These are phyloP conservation scores for Bremia lactucae DNA, from an alignment of 352 stramenopile species.

Conservation along the genomic window DNA sequence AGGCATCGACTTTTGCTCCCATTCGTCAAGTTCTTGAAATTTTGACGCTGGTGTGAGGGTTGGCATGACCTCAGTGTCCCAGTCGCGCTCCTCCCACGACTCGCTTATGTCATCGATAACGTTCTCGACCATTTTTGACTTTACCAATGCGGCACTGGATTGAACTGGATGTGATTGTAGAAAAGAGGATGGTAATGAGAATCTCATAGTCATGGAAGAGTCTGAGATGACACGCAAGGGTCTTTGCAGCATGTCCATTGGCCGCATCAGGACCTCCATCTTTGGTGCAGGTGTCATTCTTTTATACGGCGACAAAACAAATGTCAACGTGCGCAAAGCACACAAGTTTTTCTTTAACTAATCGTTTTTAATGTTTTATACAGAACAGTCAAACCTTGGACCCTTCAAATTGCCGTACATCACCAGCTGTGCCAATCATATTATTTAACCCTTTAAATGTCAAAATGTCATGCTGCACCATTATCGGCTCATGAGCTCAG, in stretches of 20 bases:
- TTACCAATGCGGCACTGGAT: slow-evolving; percentile 1
- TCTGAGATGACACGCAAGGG: slow-evolving; percentile 23
- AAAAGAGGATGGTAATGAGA: slow-evolving; percentile 28
- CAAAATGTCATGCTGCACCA: too few relatives aligned
- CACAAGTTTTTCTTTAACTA: too few relatives aligned
- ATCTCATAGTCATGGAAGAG: slow-evolving; percentile 38
- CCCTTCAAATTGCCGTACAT: too few relatives aligned
- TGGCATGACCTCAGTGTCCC: slow-evolving; percentile 10
- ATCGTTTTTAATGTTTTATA: too few relatives aligned
- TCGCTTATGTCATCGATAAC: slow-evolving; percentile 5
- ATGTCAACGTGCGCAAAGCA: too few relatives aligned
- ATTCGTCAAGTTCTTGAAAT: slow-evolving; percentile 13
- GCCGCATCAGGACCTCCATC: slow-evolving; percentile 37
- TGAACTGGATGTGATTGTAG: background rate
- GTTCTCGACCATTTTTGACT: slow-evolving; percentile 5
- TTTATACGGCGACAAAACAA: background rate
- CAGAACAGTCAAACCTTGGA: too few relatives aligned
- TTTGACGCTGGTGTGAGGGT: background rate
- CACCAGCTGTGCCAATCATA: too few relatives aligned
- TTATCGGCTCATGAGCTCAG: too few relatives aligned
- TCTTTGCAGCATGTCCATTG: slow-evolving; percentile 4
- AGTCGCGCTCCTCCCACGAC: slow-evolving; percentile 43
- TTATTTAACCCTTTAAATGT: too few relatives aligned
- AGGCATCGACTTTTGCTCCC: slow-evolving; percentile 24
- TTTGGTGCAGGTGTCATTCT: slow-evolving; percentile 14